Evolutionary conservation across 768 basidiomycete genomes (phyloP).

Genomic region (Boletus eberwhitei): DNA sequence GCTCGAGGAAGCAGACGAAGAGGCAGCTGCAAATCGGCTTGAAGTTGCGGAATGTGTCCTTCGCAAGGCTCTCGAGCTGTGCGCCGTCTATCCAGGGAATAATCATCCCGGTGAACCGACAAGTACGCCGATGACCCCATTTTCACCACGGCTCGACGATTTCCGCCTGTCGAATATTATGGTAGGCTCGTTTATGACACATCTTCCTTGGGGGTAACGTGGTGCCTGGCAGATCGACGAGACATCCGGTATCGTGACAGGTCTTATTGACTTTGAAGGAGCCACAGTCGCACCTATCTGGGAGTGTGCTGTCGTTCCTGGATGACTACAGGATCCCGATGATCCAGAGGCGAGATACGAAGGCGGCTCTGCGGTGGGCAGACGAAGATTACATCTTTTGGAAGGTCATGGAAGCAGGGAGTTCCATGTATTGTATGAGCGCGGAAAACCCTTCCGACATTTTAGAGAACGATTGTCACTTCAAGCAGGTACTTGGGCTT

Average conservation of each 20-base stretch:
- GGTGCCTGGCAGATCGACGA: neutral
- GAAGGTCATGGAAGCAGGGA: too few relatives aligned
- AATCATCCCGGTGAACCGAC: neutral
- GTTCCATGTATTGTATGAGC: too few relatives aligned
- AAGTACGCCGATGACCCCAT: neutral
- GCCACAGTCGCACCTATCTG: neutral
- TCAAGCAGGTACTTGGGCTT: too few relatives aligned
- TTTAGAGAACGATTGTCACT: too few relatives aligned
- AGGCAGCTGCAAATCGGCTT: neutral
- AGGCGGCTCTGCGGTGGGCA: neutral
- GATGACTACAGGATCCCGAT: neutral
- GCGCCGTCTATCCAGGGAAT: neutral
- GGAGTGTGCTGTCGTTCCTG: neutral
- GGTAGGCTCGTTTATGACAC: neutral
- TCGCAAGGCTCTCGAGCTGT: neutral
- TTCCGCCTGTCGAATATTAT: conserved; percentile 3
- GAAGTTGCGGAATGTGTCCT: neutral
- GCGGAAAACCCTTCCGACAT: too few relatives aligned
- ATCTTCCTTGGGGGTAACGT: neutral
- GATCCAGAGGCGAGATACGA: neutral
- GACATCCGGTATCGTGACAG: neutral
- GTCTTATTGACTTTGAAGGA: neutral
- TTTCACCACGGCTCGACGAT: neutral
- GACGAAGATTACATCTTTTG: too few relatives aligned
- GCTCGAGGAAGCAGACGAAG: neutral